Percentiles rank a stretch among this genome's conserved stretches.
These are phyloP conservation scores for Chlamydomonas asymmetrica DNA, from an alignment of 139 green algal species.

Conservation along the genomic window DNA sequence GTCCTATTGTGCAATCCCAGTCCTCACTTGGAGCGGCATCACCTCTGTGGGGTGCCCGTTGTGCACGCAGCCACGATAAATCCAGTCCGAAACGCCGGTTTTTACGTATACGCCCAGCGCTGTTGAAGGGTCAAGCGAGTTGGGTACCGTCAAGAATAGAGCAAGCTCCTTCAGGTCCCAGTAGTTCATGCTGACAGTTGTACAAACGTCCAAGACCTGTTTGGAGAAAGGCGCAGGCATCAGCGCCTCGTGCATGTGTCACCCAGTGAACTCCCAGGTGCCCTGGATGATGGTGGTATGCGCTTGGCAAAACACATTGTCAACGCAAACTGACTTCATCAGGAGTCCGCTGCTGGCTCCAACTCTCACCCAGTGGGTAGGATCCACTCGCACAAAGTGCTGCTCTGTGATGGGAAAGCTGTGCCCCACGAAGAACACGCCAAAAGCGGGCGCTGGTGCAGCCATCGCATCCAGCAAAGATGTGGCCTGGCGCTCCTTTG, in stretches of 20 bases:
- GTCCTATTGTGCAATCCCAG: not conserved
- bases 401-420: conserved; percentile 3
- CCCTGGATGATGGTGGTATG: too few species aligned
- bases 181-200: conserved; percentile 12
- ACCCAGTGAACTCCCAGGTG: not conserved
- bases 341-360: not conserved
- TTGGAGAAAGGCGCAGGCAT: not conserved
- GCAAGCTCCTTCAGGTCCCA: conserved; percentile 21
- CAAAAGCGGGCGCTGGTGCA: not conserved
- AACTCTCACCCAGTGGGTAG: conserved; percentile 2
- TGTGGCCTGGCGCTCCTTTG: not conserved
- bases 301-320: too few species aligned
- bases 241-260: not conserved
- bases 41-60: conserved; percentile 51
- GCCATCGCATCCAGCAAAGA: not conserved
- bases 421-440: conserved; percentile 5
- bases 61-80: conserved; percentile 58
- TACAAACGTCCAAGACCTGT: conserved; percentile 11
- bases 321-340: not conserved
- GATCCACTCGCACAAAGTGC: conserved; percentile 2
- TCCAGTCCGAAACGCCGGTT: conserved; percentile 39
- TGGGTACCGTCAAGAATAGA: conserved; percentile 9
- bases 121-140: conserved; percentile 2
- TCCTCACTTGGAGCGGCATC: conserved; percentile 54
- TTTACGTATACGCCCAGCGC: conserved; percentile 56